Conservation (phyloP, 108 stramenopile species). For the Cyclostephanos tholiformis region DNA sequence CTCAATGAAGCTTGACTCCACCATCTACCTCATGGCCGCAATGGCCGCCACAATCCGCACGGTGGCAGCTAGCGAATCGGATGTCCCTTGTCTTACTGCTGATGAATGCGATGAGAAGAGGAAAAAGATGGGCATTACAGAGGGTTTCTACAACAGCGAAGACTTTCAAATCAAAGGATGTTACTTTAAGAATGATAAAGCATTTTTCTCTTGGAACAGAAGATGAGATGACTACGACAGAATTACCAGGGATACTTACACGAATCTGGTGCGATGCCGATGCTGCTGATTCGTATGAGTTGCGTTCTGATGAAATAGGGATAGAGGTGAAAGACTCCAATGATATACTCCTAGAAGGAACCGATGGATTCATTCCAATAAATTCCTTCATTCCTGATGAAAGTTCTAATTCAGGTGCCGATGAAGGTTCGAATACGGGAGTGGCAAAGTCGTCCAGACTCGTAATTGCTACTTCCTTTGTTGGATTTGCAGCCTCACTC, state of each 20-base stretch:
- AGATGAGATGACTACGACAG: neutral
- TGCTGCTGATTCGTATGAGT: neutral
- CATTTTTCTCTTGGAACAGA: neutral
- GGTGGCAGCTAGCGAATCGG: neutral
- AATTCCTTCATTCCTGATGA: neutral
- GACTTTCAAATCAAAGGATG: conserved; percentile 5
- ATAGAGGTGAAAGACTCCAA: too few relatives aligned
- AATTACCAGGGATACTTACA: neutral
- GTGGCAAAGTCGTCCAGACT: neutral
- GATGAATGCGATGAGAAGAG: neutral
- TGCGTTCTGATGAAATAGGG: neutral
- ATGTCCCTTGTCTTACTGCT: neutral
- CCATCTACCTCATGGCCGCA: neutral
- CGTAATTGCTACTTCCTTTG: neutral
- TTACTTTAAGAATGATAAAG: conserved; percentile 3
- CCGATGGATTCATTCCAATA: neutral
- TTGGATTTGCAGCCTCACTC: too few relatives aligned
- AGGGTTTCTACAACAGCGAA: neutral
- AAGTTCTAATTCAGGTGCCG: neutral
- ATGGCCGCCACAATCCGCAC: neutral
- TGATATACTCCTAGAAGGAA: too few relatives aligned
- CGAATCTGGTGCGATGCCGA: conserved; percentile 10
- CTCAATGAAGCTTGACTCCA: neutral
- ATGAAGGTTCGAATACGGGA: too few relatives aligned
- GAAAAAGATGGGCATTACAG: conserved; percentile 3